A percentile compares a stretch with the other conserved stretches of the same genome.
Conservation (phyloP, 2,329 filamentous ascomycete genomes). For the Hypoxylon sp. region DNA sequence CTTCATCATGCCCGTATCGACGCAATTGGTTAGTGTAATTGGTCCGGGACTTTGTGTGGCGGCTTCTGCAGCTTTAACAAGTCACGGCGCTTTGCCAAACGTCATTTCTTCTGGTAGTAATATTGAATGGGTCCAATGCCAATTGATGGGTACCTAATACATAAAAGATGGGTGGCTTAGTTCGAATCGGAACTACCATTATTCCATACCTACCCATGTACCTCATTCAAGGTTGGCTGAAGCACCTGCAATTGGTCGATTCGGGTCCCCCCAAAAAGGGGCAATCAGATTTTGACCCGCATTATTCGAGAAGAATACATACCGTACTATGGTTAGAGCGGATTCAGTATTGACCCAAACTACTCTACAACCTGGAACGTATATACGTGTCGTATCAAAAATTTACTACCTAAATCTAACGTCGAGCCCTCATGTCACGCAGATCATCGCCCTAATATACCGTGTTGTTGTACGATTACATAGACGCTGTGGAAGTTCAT, state of each 20-base stretch:
- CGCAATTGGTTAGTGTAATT: conserved; percentile 25
- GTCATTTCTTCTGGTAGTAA: conserved; percentile 11
- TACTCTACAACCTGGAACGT: neutral
- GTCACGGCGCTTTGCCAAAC: conserved; percentile 23
- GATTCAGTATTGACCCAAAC: conserved; percentile 6
- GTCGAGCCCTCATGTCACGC: neutral
- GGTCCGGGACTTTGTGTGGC: conserved; percentile 7
- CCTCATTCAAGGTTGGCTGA: neutral
- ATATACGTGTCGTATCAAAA: conserved; percentile 9
- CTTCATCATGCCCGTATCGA: conserved; percentile 3
- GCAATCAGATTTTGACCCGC: neutral
- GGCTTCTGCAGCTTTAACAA: conserved; percentile 15
- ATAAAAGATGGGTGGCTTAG: neutral
- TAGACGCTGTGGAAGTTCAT: neutral
- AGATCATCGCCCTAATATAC: conserved; percentile 1
- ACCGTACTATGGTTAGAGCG: neutral
- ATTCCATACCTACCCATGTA: neutral
- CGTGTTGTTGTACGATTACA: neutral
- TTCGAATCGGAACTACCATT: conserved; percentile 7
- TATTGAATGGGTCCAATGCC: conserved; percentile 9
- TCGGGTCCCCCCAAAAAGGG: neutral
- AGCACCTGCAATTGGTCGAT: neutral
- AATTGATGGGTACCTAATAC: conserved; percentile 13
- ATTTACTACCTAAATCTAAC: neutral
- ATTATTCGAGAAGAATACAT: conserved; percentile 12